These are phyloP conservation scores for Ceriops zippeliana DNA, from an alignment of 345 rosid species.

Conservation along the genomic window DNA sequence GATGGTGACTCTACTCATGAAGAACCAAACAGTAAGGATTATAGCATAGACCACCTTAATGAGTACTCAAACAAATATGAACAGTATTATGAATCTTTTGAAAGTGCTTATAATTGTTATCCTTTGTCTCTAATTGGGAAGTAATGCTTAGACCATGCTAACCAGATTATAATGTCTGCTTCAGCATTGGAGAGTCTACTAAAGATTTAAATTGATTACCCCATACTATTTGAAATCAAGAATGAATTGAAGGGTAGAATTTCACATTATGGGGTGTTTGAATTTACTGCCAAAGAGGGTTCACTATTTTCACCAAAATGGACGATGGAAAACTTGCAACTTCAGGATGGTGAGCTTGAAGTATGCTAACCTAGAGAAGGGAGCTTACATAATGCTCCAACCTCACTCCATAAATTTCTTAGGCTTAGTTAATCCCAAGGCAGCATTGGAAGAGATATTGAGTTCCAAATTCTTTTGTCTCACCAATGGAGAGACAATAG, in stretches of 20 bases:
- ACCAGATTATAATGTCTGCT: conserved; percentile 23
- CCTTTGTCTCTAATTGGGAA: conserved; percentile 3
- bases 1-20: not conserved
- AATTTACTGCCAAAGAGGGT: conserved; percentile 26
- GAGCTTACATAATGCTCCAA: conserved; percentile 21
- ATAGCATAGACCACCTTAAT: too few species aligned
- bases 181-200: conserved; percentile 9
- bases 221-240: conserved; percentile 21
- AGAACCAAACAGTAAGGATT: too few species aligned
- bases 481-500: conserved; percentile 28
- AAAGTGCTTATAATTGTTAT: not conserved
- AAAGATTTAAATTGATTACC: not conserved
- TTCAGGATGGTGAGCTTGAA: conserved; percentile 12
- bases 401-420: conserved; percentile 29
- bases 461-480: conserved; percentile 21
- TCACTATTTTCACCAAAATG: conserved; percentile 16
- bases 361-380: conserved; percentile 10
- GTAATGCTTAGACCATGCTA: conserved; percentile 10
- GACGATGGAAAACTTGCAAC: conserved; percentile 33
- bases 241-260: conserved; percentile 8
- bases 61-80: too few species aligned
- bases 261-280: conserved; percentile 27
- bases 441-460: conserved; percentile 17
- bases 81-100: not conserved
- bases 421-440: conserved; percentile 20